Evolutionary conservation across 2,329 filamentous ascomycete species (phyloP).

Genomic region (Albifimbria verrucaria): DNA sequence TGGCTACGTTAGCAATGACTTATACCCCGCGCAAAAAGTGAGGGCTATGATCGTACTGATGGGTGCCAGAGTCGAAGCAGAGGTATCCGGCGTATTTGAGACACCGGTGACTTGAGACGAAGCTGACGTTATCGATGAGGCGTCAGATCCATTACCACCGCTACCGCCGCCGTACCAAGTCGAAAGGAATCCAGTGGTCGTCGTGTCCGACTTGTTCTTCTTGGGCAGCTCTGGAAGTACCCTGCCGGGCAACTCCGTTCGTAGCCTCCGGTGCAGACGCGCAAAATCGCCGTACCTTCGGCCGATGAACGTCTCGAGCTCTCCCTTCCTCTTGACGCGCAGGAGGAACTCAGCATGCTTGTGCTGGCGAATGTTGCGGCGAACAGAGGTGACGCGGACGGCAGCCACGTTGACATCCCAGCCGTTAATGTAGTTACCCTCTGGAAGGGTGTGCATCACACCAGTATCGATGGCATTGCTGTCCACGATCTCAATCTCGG

Average conservation of each 20-base stretch:
- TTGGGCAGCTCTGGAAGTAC: constrained; percentile 80
- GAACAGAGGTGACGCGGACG: constrained; percentile 75
- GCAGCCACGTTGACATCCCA: constrained; percentile 94
- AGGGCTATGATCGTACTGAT: constrained; percentile 8
- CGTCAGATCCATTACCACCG: constrained; percentile 74
- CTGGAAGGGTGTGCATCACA: constrained; percentile 79
- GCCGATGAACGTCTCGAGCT: constrained; percentile 75
- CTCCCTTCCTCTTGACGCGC: constrained; percentile 74
- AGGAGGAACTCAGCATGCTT: constrained; percentile 93
- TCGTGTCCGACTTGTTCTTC: constrained; percentile 83
- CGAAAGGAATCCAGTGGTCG: constrained; percentile 55
- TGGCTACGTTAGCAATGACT: background rate
- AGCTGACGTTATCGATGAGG: constrained; percentile 59
- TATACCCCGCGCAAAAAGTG: background rate
- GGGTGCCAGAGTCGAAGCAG: constrained; percentile 25
- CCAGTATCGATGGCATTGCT: constrained; percentile 89
- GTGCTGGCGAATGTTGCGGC: constrained; percentile 84
- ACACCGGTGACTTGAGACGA: constrained; percentile 63
- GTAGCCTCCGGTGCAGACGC: constrained; percentile 73
- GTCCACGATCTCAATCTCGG: constrained; percentile 95
- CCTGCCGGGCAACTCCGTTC: constrained; percentile 85
- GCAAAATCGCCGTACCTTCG: constrained; percentile 87
- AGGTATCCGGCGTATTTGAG: constrained; percentile 13
- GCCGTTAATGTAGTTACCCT: constrained; percentile 88
- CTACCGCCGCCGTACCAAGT: constrained; percentile 51